phyloP scores from a whole-genome alignment of 2,329 filamentous ascomycete species.

The Podosphaera aphanis region DNA sequence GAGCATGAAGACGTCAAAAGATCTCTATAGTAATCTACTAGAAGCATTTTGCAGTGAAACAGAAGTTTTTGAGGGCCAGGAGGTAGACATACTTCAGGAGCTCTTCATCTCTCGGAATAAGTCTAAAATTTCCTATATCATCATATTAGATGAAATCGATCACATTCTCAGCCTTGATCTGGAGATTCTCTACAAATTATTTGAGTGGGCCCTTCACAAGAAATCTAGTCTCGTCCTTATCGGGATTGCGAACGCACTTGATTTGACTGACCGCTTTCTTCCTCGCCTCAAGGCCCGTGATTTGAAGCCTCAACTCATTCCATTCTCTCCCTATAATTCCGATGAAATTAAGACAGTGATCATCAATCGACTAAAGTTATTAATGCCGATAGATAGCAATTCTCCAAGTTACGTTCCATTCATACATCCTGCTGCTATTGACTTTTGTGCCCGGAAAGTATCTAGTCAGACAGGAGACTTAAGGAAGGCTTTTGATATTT shows the following conservation, averaged over 20 bases:
- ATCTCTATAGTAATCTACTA: slow-evolving; percentile 61
- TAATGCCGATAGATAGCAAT: slow-evolving; percentile 34
- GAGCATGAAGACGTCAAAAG: slow-evolving; percentile 72
- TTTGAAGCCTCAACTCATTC: slow-evolving; percentile 68
- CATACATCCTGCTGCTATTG: slow-evolving; percentile 78
- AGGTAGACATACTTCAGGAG: slow-evolving; percentile 41
- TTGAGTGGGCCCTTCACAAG: slow-evolving; percentile 79
- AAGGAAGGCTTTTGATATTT: slow-evolving; percentile 86
- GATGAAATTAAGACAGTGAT: slow-evolving; percentile 73
- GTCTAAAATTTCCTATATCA: slow-evolving; percentile 40
- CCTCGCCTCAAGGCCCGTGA: slow-evolving; percentile 83
- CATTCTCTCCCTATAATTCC: slow-evolving; percentile 81
- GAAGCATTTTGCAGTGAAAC: slow-evolving; percentile 39
- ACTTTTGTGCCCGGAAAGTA: slow-evolving; percentile 84
- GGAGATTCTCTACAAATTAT: slow-evolving; percentile 77
- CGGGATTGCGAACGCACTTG: slow-evolving; percentile 87
- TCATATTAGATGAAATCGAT: slow-evolving; percentile 87
- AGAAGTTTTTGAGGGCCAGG: slow-evolving; percentile 39
- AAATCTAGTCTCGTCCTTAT: slow-evolving; percentile 62
- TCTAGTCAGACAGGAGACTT: slow-evolving; percentile 84
- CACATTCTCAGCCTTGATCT: slow-evolving; percentile 74
- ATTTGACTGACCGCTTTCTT: slow-evolving; percentile 83
- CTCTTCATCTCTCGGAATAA: slow-evolving; percentile 45
- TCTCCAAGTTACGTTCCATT: slow-evolving; percentile 49
- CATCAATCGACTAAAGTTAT: slow-evolving; percentile 53